Conservation (phyloP, 176 grass and related monocot species). For the Eremochloa ophiuroides region DNA sequence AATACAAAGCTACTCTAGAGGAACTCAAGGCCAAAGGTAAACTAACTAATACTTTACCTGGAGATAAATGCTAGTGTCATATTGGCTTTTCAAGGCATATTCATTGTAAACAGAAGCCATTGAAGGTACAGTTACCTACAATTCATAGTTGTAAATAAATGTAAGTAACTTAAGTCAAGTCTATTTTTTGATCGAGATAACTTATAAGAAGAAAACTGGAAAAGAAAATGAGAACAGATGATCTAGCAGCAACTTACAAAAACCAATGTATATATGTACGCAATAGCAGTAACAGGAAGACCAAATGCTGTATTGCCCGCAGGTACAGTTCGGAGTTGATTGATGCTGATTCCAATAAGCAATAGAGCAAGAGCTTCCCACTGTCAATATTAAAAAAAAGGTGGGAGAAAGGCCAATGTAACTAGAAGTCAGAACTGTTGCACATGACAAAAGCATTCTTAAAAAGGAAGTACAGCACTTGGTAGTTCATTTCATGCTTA, state of each 20-base stretch:
- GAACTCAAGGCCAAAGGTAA: background rate
- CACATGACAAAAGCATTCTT: background rate
- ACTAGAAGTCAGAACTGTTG: background rate
- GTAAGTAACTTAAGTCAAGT: constrained; percentile 1
- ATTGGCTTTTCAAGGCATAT: constrained; percentile 98
- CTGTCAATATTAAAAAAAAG: constrained; percentile 35
- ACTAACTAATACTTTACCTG: constrained; percentile 53
- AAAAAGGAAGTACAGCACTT: background rate
- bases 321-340: constrained; percentile 79
- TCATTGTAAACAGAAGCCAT: constrained; percentile 98
- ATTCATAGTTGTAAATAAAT: constrained; percentile 11
- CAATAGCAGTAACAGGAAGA: constrained; percentile 79
- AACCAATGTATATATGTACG: constrained; percentile 85
- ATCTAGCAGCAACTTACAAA: constrained; percentile 69
- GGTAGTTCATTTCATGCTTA: background rate
- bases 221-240: background rate
- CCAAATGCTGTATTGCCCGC: constrained; percentile 59
- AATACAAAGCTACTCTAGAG: background rate
- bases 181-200: background rate
- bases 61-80: constrained; percentile 99
- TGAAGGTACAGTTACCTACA: constrained; percentile 94
- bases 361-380: constrained; percentile 99
- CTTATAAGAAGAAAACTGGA: constrained; percentile 1
- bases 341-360: constrained; percentile 95
- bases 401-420: background rate